These are phyloP conservation scores for Ascochyta koolunga DNA, from an alignment of 2,329 filamentous ascomycete genomes.

Conservation along the genomic window DNA sequence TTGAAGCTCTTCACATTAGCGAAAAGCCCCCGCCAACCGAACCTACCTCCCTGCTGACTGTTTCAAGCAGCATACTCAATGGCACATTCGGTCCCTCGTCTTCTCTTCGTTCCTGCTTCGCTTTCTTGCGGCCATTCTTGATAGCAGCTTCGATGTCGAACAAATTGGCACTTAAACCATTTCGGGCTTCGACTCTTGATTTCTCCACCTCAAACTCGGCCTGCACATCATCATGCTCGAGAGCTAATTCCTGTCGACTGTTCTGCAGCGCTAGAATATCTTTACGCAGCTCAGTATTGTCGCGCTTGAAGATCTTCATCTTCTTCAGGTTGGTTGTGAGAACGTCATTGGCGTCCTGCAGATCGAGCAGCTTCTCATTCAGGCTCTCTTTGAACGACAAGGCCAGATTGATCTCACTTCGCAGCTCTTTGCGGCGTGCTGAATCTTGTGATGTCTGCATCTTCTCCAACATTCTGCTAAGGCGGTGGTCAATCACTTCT, in stretches of 20 bases:
- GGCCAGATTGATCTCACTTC: constrained; percentile 55
- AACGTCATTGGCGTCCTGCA: constrained; percentile 60
- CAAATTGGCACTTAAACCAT: constrained; percentile 38
- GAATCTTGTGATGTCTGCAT: constrained; percentile 49
- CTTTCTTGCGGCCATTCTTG: constrained; percentile 40
- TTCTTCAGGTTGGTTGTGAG: constrained; percentile 55
- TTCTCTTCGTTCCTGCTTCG: constrained; percentile 36
- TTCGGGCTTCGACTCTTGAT: constrained; percentile 30
- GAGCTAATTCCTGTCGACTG: constrained; percentile 56
- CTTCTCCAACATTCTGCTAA: constrained; percentile 50
- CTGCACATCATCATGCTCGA: constrained; percentile 57
- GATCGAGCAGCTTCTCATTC: constrained; percentile 56
- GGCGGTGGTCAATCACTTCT: constrained; percentile 56
- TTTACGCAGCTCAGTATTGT: constrained; percentile 54
- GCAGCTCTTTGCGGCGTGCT: constrained; percentile 47
- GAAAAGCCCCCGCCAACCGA: constrained; percentile 42
- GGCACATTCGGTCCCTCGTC: constrained; percentile 42
- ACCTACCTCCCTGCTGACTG: constrained; percentile 36
- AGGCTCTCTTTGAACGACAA: constrained; percentile 57
- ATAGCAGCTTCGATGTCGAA: constrained; percentile 48
- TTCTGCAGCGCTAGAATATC: constrained; percentile 56
- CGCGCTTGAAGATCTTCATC: constrained; percentile 52
- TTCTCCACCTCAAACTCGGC: constrained; percentile 40
- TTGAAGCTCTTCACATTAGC: constrained; percentile 42
- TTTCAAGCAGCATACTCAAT: constrained; percentile 40